Evolutionary conservation across 371 early-diverging fungal genomes (phyloP).

Genomic region (Mucor velutinosus): DNA sequence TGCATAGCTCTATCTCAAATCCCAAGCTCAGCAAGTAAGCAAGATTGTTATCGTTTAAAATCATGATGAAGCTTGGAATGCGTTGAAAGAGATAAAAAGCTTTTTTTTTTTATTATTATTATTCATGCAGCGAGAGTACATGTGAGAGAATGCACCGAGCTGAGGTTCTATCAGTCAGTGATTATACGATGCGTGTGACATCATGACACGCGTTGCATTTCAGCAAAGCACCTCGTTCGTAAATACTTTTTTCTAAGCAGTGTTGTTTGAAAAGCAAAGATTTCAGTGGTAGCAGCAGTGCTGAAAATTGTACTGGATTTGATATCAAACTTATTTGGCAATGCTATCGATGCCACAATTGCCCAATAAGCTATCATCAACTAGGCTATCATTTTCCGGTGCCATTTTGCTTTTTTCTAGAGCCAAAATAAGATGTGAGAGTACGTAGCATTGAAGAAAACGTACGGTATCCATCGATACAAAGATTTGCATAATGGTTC

Average conservation of each 20-base stretch:
- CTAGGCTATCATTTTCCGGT: no score
- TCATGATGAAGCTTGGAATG: neutral
- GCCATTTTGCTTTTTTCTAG: no score
- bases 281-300: neutral
- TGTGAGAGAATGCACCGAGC: neutral
- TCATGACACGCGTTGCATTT: neutral
- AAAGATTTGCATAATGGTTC: no score
- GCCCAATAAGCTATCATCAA: no score
- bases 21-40: conserved; percentile 39
- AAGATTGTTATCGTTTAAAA: conserved; percentile 22
- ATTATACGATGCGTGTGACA: neutral
- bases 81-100: neutral
- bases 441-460: no score
- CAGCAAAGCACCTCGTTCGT: neutral
- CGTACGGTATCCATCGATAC: no score
- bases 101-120: no score
- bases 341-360: no score
- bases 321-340: neutral
- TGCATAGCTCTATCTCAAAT: conserved; percentile 36
- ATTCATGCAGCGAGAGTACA: neutral
- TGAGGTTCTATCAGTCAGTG: neutral
- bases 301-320: neutral
- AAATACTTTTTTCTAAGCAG: neutral
- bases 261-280: neutral
- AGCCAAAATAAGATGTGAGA: no score